Conservation (phyloP, 1,284 basidiomycete genomes). For the Ceratobasidium theobromae region DNA sequence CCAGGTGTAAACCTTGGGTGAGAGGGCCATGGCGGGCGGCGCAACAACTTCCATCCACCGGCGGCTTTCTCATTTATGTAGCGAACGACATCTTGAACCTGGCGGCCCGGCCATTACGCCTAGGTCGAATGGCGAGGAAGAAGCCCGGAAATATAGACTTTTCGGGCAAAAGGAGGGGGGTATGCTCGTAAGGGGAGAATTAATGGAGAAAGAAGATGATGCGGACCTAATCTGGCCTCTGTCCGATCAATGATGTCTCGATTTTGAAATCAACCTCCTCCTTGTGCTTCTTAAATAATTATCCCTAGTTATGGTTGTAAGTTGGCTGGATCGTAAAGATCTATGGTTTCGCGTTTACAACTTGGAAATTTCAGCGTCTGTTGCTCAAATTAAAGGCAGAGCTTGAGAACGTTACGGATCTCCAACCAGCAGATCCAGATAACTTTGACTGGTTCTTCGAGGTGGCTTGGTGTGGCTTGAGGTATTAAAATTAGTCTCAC, state of each 20-base stretch:
- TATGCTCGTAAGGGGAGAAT: neutral
- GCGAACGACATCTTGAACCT: too few species aligned
- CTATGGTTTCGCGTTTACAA: neutral
- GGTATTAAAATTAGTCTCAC: too few species aligned
- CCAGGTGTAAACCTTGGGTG: conserved; percentile 57
- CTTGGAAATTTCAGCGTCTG: neutral
- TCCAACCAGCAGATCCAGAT: conserved; percentile 60
- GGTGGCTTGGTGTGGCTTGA: too few species aligned
- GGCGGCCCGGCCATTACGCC: conserved; percentile 1
- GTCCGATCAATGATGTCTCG: neutral
- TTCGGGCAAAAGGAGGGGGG: conserved; percentile 1
- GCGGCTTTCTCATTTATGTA: conserved; percentile 3
- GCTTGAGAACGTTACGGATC: conserved; percentile 70
- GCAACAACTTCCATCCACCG: neutral
- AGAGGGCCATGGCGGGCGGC: conserved; percentile 39
- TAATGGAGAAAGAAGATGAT: conserved; percentile 8
- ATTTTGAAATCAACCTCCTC: conserved; percentile 4
- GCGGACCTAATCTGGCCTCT: neutral
- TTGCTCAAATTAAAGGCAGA: conserved; percentile 51
- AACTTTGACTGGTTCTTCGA: conserved; percentile 78
- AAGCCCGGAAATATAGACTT: conserved; percentile 1
- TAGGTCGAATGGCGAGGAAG: neutral
- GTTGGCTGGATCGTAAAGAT: neutral
- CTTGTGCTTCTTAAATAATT: neutral
- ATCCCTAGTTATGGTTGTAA: conserved; percentile 10